Base-by-base conservation (phyloP, 306 rosid species). In the Fragaria vesca region DNA sequence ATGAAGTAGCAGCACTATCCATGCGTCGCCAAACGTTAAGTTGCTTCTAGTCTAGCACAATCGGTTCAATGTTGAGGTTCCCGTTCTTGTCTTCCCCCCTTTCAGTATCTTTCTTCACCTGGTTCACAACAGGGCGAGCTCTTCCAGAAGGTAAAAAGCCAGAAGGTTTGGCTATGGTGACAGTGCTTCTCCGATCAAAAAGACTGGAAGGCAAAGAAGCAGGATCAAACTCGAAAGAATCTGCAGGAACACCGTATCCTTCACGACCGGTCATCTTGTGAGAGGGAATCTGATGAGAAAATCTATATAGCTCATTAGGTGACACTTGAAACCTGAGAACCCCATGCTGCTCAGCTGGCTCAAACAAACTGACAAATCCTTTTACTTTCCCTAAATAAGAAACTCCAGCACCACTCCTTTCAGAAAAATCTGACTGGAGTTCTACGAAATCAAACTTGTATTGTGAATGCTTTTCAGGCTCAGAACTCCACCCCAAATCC, bases 191-290 rank as follows among this genome's bases (percentile, higher is more conserved):
- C 68, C 50, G 45, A 73, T 84, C 78, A 48, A 80, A 75, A 80
- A 87, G 58, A 74, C 84, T 72, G 60, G 58, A 9, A 45, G 97
- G 97, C 63, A 95, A 78, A 50, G 89, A 78, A 66, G 96, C 97
- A 80, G 98, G 93, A 61, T 95, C 98, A 16, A 95, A 88, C 86
- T 95, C 98, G 76, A 88, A 88, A 71, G 93, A 93, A 66, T 92
- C 97, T 70, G 51, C 67, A 0, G 97, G 97, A 89, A 95, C 93
- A 62, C 86, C 91, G 63, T 86, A 66, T 83, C 91, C 76, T 87
- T 95, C 98, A 46, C 60, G 67, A 63, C 97, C 98, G 11, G 91
- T 76, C 97, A 93, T 87, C 83, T 58, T 82, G 69, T 66, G 76
- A 0, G 92, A 92, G 45, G 98, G 98, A 79, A 95, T 71, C 76